Conservation (phyloP, 352 stramenopile genomes). For the Globisporangium cylindrosporum region DNA sequence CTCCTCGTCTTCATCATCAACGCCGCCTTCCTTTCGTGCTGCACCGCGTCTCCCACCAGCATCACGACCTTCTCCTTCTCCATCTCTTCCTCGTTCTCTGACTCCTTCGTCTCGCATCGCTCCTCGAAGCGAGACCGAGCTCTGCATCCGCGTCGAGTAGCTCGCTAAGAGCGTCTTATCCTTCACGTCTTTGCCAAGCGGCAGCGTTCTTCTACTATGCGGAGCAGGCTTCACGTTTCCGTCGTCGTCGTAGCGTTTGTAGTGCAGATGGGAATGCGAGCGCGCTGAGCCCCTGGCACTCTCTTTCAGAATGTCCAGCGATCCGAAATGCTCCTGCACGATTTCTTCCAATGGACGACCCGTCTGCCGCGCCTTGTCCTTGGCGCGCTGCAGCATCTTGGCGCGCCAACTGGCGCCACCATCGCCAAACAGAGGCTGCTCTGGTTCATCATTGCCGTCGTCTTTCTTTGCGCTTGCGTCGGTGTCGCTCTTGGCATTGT, state of each 20-base stretch:
- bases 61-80: background rate
- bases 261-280: conserved; percentile 61
- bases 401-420: conserved; percentile 77
- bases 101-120: conserved; percentile 14
- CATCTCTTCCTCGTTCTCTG: background rate
- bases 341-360: conserved; percentile 58
- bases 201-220: conserved; percentile 22
- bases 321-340: conserved; percentile 56
- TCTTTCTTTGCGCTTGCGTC: background rate
- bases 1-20: conserved; percentile 40
- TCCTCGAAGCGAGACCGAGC: conserved; percentile 36
- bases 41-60: background rate
- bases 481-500: conserved; percentile 4
- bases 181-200: conserved; percentile 50
- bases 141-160: conserved; percentile 60
- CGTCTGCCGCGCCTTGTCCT: conserved; percentile 52
- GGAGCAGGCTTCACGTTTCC: conserved; percentile 6
- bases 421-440: conserved; percentile 53
- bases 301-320: conserved; percentile 53
- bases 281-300: conserved; percentile 43
- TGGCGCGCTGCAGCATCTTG: conserved; percentile 79
- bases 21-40: background rate
- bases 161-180: conserved; percentile 61
- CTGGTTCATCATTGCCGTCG: conserved; percentile 9
- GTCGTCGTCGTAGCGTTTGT: conserved; percentile 46